A percentile compares a stretch with the other conserved stretches of the same genome.
These are phyloP conservation scores for Lanzia echinophila DNA, from an alignment of 2,329 filamentous ascomycete species.

Conservation along the genomic window DNA sequence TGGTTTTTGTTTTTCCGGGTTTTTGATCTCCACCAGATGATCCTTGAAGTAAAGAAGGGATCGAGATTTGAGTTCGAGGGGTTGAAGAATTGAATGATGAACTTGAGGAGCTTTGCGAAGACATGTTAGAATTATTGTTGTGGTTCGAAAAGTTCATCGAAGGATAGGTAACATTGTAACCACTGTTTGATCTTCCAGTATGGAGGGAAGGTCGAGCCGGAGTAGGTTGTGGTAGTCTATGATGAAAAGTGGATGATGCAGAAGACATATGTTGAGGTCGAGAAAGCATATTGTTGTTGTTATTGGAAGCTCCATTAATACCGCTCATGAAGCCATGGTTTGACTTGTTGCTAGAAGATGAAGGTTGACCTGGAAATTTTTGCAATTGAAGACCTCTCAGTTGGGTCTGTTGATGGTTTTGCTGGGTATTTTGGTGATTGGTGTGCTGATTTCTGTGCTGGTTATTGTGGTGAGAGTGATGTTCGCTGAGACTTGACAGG, in stretches of 20 bases:
- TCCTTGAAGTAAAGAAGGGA: slow-evolving; percentile 1
- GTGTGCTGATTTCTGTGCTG: not conserved
- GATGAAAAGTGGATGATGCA: not conserved
- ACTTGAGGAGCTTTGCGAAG: not conserved
- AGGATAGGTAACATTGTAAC: not conserved
- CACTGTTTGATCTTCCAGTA: not conserved
- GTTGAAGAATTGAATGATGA: not conserved
- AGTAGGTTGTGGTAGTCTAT: not conserved
- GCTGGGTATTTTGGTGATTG: not conserved
- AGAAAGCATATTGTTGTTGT: not conserved
- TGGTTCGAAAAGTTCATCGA: not conserved
- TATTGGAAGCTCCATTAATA: not conserved
- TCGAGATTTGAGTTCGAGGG: slow-evolving; percentile 7
- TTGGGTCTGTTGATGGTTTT: not conserved
- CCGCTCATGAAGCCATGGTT: not conserved
- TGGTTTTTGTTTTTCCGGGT: no score
- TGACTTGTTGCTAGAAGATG: not conserved
- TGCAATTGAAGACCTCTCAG: not conserved
- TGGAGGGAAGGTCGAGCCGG: not conserved
- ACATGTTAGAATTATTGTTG: not conserved
- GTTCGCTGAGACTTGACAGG: no score
- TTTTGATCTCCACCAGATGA: not conserved
- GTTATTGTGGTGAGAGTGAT: no score
- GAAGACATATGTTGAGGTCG: not conserved
- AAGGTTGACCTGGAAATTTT: not conserved